phyloP scores from a whole-genome alignment of 495 filamentous ascomycete genomes.

The Coniosporium apollinis region DNA sequence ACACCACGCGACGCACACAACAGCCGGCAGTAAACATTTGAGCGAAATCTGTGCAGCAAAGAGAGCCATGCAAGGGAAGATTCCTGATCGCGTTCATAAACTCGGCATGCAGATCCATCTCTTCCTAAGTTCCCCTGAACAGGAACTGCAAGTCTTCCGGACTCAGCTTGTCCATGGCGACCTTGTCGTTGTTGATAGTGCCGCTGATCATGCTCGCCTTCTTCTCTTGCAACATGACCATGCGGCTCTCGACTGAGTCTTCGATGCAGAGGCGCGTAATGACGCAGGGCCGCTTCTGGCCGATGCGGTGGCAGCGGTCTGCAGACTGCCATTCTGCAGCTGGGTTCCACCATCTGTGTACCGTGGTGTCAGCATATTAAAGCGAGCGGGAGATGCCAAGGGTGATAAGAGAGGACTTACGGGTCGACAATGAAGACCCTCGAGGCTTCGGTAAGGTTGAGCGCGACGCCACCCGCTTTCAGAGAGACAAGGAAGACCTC shows the following conservation, averaged over 20 bases:
- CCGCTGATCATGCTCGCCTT: slow-evolving; percentile 92
- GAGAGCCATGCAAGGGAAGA: too few relatives aligned
- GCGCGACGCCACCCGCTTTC: slow-evolving; percentile 86
- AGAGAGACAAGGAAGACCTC: slow-evolving; percentile 91
- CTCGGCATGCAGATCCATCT: too few relatives aligned
- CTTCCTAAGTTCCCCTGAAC: slow-evolving; percentile 56
- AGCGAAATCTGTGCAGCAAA: too few relatives aligned
- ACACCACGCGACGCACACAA: too few relatives aligned
- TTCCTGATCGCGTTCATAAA: too few relatives aligned
- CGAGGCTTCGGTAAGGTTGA: slow-evolving; percentile 89
- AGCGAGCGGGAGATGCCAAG: background rate
- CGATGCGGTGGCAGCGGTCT: slow-evolving; percentile 93
- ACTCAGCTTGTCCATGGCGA: slow-evolving; percentile 76
- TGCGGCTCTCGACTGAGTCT: slow-evolving; percentile 86
- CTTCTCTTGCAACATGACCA: slow-evolving; percentile 91
- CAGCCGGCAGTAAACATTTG: too few relatives aligned
- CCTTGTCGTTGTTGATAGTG: slow-evolving; percentile 82
- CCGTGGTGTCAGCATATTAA: too few relatives aligned
- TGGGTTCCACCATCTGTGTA: slow-evolving; percentile 79
- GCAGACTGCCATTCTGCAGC: slow-evolving; percentile 95
- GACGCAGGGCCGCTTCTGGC: slow-evolving; percentile 81
- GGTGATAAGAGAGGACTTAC: slow-evolving; percentile 31
- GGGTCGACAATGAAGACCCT: slow-evolving; percentile 92
- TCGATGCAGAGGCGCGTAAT: slow-evolving; percentile 89
- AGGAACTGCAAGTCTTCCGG: slow-evolving; percentile 87